Base-by-base conservation (phyloP, 306 rosid genomes). In the Trifolium subterraneum region DNA sequence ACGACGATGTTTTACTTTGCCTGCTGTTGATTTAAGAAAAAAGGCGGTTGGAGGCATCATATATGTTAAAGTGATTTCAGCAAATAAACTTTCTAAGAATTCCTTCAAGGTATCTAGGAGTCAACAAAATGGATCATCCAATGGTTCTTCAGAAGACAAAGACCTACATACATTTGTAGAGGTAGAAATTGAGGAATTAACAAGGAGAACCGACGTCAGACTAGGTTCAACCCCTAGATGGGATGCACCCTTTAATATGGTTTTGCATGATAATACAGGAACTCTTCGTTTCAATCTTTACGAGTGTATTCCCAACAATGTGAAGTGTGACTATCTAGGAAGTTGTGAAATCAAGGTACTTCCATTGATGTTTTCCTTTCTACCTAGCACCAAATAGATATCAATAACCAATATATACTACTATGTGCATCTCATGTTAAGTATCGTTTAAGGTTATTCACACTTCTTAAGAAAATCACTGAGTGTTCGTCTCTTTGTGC, bases 211-310 rank as follows among this genome's bases (percentile, higher is more conserved):
- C 23, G 87, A 76, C 48, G 85, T 75, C 64, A 84, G 81, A 78
- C 29, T 84, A 12, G 97, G 99, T 44, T 86, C 93, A 73, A 86
- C 86, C 58, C 99, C 99, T 31, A 75, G 79, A 31, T 95, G 99
- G 99, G 87, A 90, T 84, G 89, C 98, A 11, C 88, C 94, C 8
- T 95, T 87, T 80, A 95, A 95, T 83, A 92, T 95, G 99, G 89
- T 92, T 81, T 86, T 92, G 63, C 99, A 95, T 25, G 98, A 88
- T 25, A 86, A 84, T 80, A 5, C 87, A 2, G 99, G 97, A 84
- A 86, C 52, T 66, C 79, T 92, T 41, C 91, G 94, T 20, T 92
- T 95, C 80, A 81, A 86, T 83, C 93, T 95, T 76, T 89, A 82
- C 8, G 97, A 88, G 83, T 82, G 79, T 69, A 77, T 70, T 62